Conservation (phyloP, 1,284 basidiomycete species). For the Pholiota adiposa region DNA sequence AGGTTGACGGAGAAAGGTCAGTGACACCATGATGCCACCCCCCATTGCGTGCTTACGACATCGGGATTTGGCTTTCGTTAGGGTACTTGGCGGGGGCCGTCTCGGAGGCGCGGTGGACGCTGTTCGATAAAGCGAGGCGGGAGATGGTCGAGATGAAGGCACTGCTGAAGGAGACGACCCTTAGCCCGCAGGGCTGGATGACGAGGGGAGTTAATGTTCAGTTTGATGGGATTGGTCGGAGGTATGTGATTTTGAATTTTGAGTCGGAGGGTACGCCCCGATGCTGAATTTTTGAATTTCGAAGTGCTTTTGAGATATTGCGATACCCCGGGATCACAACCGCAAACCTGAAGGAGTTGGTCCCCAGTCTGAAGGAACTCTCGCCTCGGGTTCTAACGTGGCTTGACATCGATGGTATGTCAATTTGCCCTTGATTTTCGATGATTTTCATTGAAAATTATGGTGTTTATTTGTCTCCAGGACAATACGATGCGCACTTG, state of each 20-base stretch:
- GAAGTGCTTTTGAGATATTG: constrained; percentile 74
- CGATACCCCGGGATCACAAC: constrained; percentile 64
- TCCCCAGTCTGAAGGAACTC: constrained; percentile 61
- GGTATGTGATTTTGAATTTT: constrained; percentile 44
- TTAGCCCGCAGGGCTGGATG: constrained; percentile 74
- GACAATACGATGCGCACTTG: constrained; percentile 65
- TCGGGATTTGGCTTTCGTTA: constrained; percentile 23
- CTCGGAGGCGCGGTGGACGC: constrained; percentile 65
- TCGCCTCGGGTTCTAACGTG: constrained; percentile 60
- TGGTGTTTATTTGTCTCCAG: constrained; percentile 33
- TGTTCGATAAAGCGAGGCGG: constrained; percentile 49
- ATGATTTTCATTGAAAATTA: neutral
- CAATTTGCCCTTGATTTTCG: neutral
- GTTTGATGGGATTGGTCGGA: constrained; percentile 63
- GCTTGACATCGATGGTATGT: constrained; percentile 72
- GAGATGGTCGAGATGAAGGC: constrained; percentile 57
- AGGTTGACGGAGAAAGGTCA: constrained; percentile 78
- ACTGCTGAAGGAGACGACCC: constrained; percentile 48
- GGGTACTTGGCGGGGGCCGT: constrained; percentile 63
- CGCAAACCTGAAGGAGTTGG: constrained; percentile 44
- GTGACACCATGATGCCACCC: constrained; percentile 15
- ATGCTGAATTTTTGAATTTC: neutral
- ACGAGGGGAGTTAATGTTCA: constrained; percentile 58
- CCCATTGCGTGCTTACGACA: neutral
- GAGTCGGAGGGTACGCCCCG: neutral